Evolutionary conservation across 2,329 filamentous ascomycete species (phyloP), one percentile per base, ranked within the genome.

Genomic region (Coniochaeta sp.): DNA sequence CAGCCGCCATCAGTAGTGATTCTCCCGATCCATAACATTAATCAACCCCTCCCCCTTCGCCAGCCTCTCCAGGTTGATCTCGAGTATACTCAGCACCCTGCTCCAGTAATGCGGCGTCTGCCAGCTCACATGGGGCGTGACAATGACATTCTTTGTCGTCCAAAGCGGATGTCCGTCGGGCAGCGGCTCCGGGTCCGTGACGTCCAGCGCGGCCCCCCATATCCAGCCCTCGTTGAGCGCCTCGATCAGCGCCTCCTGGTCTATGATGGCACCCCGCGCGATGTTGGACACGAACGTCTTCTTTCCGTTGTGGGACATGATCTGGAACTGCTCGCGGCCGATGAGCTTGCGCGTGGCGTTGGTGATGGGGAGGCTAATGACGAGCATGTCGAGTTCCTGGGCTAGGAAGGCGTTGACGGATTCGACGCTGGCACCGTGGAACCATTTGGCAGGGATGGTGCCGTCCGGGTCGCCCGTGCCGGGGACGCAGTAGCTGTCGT

Each of bases 171-270:
- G 78, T 22, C 83, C 79, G 12, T 68, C 60, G 0, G 85, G 85
- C 55, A 90, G 62, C 0, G 86, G 86, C 63, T 90, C 86, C 0
- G 85, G 86, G 55, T 89, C 84, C 1, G 85, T 82, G 1, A 89
- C 86, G 63, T 89, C 86, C 26, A 89, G 64, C 3, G 85, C 85
- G 0, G 86, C 86, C 9, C 85, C 86, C 14, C 70, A 46, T 40
- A 69, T 64, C 50, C 61, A 60, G 13, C 61, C 66, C 4, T 58
- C 52, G 24, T 68, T 60, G 7, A 89, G 65, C 0, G 83, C 81
- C 3, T 70, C 70, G 10, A 87, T 70, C 31, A 89, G 65, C 0
- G 79, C 82, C 9, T 74, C 63, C 0, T 65, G 64, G 35, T 73
- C 61, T 18, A 74, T 57, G n/a, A 72, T 59, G 13, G 60, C 52